Evolutionary conservation across 345 rosid genomes (phyloP).

Genomic region (Lumnitzera racemosa): DNA sequence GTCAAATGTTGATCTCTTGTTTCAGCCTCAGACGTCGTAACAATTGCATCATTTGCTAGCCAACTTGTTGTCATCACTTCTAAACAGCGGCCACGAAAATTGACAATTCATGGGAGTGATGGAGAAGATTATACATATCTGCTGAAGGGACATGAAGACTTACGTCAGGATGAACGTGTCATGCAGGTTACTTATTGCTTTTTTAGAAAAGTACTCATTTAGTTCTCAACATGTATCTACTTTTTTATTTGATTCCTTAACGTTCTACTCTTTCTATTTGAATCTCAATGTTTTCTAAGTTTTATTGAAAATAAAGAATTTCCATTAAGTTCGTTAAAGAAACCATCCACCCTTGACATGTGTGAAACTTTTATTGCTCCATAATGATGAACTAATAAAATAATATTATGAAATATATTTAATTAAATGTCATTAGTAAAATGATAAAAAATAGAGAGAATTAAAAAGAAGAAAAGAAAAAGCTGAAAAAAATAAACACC

Average conservation of each 20-base stretch:
- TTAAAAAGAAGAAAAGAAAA: too few species aligned
- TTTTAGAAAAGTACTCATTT: not conserved
- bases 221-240: not conserved
- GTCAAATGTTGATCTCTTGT: not conserved
- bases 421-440: too few species aligned
- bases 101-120: slow-evolving; percentile 92
- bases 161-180: slow-evolving; percentile 99
- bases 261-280: not conserved
- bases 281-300: too few species aligned
- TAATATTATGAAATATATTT: too few species aligned
- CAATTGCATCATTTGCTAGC: slow-evolving; percentile 82
- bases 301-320: too few species aligned
- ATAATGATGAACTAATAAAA: too few species aligned
- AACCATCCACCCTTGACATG: too few species aligned
- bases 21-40: slow-evolving; percentile 81
- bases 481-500: too few species aligned
- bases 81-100: slow-evolving; percentile 90
- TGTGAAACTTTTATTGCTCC: too few species aligned
- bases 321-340: too few species aligned
- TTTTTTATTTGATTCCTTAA: not conserved
- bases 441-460: too few species aligned
- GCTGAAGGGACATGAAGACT: slow-evolving; percentile 97
- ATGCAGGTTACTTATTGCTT: slow-evolving; percentile 67
- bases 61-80: slow-evolving; percentile 91
- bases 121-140: slow-evolving; percentile 89